phyloP scores from a whole-genome alignment of 2,329 filamentous ascomycete genomes.

The Cadophora sp. region DNA sequence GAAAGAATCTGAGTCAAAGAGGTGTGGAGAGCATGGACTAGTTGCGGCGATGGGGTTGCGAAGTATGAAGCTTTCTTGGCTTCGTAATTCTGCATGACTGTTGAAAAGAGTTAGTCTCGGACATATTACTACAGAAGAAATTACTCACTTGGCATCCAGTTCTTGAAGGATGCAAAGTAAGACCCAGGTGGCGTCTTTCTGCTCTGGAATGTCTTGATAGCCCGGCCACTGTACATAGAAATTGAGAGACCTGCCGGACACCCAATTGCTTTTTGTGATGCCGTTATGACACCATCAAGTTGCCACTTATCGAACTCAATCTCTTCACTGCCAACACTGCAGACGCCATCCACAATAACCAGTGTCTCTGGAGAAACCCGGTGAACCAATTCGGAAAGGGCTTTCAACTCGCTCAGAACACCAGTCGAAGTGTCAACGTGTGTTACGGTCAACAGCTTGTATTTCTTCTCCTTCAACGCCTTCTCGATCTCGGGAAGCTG shows the following conservation, averaged over 20 bases:
- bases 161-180: conserved; percentile 97
- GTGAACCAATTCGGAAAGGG: conserved; percentile 81
- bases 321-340: conserved; percentile 95
- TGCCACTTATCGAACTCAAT: conserved; percentile 96
- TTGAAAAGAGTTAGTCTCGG: conserved; percentile 14
- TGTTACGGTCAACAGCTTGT: conserved; percentile 93
- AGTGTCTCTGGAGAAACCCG: conserved; percentile 90
- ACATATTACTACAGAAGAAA: background rate
- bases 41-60: conserved; percentile 92
- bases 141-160: conserved; percentile 86
- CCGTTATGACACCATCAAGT: conserved; percentile 90
- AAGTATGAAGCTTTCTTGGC: conserved; percentile 98
- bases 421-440: conserved; percentile 98
- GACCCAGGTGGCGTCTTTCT: conserved; percentile 83
- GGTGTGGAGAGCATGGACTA: conserved; percentile 91
- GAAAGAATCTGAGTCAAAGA: conserved; percentile 84
- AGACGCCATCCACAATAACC: conserved; percentile 93
- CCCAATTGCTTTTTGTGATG: conserved; percentile 96
- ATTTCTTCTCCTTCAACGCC: conserved; percentile 87
- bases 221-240: conserved; percentile 88
- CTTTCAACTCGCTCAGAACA: conserved; percentile 89
- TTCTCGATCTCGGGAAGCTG: conserved; percentile 87
- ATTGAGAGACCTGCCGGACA: conserved; percentile 94
- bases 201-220: conserved; percentile 79
- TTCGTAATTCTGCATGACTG: conserved; percentile 99